These are phyloP conservation scores for Ascocoryne sarcoides DNA, from an alignment of 2,329 filamentous ascomycete species.

Conservation along the genomic window DNA sequence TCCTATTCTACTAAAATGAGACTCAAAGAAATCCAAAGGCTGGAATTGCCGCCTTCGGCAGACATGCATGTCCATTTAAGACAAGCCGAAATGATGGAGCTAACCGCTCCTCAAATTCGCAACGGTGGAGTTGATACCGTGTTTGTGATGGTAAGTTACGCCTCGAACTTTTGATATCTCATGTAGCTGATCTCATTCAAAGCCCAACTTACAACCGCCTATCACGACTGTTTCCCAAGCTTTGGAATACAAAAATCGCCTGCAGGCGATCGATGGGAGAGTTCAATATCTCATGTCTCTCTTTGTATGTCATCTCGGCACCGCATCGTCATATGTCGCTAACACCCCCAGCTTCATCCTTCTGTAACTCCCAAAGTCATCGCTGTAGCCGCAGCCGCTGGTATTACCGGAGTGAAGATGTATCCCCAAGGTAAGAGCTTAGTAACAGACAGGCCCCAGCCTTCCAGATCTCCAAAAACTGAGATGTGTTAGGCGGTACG, in stretches of 20 bases:
- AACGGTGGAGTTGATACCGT: conserved; percentile 52
- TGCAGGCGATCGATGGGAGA: conserved; percentile 50
- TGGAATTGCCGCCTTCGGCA: conserved; percentile 53
- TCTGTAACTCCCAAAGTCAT: conserved; percentile 23
- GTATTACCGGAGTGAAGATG: conserved; percentile 23
- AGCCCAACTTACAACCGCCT: conserved; percentile 59
- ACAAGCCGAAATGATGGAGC: conserved; percentile 55
- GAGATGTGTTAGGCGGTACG: no score
- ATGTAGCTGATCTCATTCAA: conserved; percentile 38
- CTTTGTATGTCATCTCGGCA: no score
- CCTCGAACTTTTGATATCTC: no score
- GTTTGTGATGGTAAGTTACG: no score
- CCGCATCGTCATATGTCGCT: no score
- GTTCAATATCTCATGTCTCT: conserved; percentile 69
- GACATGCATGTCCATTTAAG: conserved; percentile 60
- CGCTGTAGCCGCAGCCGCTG: conserved; percentile 20
- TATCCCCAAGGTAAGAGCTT: conserved; percentile 45
- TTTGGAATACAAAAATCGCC: conserved; percentile 54
- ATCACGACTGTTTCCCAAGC: conserved; percentile 53
- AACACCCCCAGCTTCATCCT: no score
- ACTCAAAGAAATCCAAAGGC: no score
- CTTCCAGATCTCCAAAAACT: no score
- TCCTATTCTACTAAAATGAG: no score
- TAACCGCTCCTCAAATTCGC: conserved; percentile 45
- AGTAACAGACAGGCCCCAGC: no score